Conservation (phyloP, 805 yeast genomes). For the Barnettozyma wickerhamii region DNA sequence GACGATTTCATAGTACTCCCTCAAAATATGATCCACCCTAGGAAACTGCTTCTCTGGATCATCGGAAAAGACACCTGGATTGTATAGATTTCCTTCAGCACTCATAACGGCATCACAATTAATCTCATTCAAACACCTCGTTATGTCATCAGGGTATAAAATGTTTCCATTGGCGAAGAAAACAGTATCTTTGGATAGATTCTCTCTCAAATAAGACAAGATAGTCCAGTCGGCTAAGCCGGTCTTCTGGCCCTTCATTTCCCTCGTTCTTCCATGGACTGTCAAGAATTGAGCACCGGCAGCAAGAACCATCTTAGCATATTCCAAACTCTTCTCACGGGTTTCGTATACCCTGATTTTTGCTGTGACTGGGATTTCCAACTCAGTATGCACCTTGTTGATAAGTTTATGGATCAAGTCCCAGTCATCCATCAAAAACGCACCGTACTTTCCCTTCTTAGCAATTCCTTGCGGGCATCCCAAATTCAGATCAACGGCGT, state of each 20-base stretch:
- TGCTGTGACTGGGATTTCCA: slow-evolving; percentile 89
- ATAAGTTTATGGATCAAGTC: slow-evolving; percentile 69
- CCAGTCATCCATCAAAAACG: slow-evolving; percentile 98
- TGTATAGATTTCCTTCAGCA: slow-evolving; percentile 91
- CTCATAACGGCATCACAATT: slow-evolving; percentile 92
- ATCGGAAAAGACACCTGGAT: slow-evolving; percentile 84
- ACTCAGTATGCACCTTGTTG: slow-evolving; percentile 63
- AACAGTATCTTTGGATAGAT: slow-evolving; percentile 74
- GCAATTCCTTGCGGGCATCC: slow-evolving; percentile 99
- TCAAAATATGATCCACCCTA: slow-evolving; percentile 72
- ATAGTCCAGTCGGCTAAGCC: slow-evolving; percentile 94
- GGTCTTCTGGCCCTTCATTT: slow-evolving; percentile 95
- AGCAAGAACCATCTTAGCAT: slow-evolving; percentile 81
- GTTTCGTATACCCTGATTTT: slow-evolving; percentile 89
- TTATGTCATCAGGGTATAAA: slow-evolving; percentile 81
- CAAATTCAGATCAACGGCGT: slow-evolving; percentile 91
- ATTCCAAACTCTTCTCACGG: slow-evolving; percentile 73
- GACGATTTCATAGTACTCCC: slow-evolving; percentile 88
- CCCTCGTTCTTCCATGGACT: slow-evolving; percentile 93
- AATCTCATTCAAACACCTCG: slow-evolving; percentile 58
- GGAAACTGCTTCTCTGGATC: slow-evolving; percentile 70
- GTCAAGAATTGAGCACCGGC: slow-evolving; percentile 97
- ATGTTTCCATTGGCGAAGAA: slow-evolving; percentile 94
- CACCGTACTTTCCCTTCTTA: slow-evolving; percentile 88
- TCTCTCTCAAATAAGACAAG: slow-evolving; percentile 69